phyloP scores from a whole-genome alignment of 1,284 basidiomycete species.

The Ganoderma sinense region DNA sequence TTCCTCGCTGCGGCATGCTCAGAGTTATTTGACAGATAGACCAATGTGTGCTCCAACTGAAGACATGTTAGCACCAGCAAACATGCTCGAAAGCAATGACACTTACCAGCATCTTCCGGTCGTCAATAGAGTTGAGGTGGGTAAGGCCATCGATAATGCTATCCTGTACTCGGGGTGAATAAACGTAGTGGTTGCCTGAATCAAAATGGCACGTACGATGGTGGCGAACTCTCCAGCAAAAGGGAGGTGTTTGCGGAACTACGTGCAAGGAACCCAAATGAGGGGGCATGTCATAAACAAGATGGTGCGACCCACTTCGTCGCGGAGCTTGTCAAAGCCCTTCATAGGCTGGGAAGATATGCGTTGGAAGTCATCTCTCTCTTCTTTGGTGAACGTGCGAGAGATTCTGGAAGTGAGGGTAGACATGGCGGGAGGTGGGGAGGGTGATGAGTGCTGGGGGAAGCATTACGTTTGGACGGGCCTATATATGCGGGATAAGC shows the following conservation, averaged over 20 bases:
- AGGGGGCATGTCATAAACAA: neutral
- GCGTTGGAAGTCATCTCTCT: neutral
- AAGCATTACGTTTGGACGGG: neutral
- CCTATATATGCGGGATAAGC: slow-evolving; percentile 7
- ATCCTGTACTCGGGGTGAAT: slow-evolving; percentile 19
- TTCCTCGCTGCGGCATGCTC: slow-evolving; percentile 55
- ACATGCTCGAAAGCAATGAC: slow-evolving; percentile 31
- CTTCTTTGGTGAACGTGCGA: slow-evolving; percentile 5
- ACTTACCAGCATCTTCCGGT: slow-evolving; percentile 66
- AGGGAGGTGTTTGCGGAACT: slow-evolving; percentile 56
- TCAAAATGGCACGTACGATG: slow-evolving; percentile 43
- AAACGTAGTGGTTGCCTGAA: neutral
- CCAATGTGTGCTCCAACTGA: slow-evolving; percentile 78
- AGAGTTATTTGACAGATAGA: slow-evolving; percentile 64
- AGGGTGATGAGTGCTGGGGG: neutral
- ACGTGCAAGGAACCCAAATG: slow-evolving; percentile 1
- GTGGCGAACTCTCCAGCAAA: slow-evolving; percentile 47
- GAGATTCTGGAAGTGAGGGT: slow-evolving; percentile 12
- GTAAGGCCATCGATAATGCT: slow-evolving; percentile 58
- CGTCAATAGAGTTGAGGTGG: slow-evolving; percentile 70
- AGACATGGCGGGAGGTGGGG: slow-evolving; percentile 4
- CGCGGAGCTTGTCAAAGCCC: slow-evolving; percentile 51
- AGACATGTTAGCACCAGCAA: neutral
- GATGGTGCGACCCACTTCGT: slow-evolving; percentile 45
- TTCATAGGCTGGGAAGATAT: slow-evolving; percentile 29